Evolutionary conservation across 2,329 filamentous ascomycete species (phyloP).

Genomic region (Aspergillus flavus): DNA sequence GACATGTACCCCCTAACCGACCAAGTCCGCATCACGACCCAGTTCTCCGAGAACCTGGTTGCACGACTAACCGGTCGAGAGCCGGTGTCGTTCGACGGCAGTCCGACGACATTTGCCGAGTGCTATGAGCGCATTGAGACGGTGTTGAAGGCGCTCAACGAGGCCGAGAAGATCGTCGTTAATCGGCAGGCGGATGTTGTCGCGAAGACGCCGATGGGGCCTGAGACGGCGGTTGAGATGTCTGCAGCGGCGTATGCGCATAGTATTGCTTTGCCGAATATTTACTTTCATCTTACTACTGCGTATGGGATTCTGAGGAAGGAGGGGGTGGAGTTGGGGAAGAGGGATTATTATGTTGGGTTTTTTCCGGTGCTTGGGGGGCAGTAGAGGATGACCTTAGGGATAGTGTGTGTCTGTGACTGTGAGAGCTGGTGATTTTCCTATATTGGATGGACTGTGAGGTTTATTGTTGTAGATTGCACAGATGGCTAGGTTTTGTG

Average conservation of each 20-base stretch:
- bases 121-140: slow-evolving; percentile 28
- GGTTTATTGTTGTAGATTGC: no score
- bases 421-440: no score
- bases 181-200: slow-evolving; percentile 23
- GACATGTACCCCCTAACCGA: slow-evolving; percentile 29
- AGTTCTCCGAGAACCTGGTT: slow-evolving; percentile 27
- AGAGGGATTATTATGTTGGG: slow-evolving; percentile 2
- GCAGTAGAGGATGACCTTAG: no score
- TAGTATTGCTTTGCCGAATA: slow-evolving; percentile 22
- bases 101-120: slow-evolving; percentile 24
- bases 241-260: slow-evolving; percentile 19
- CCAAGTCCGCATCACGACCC: slow-evolving; percentile 29
- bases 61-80: slow-evolving; percentile 30
- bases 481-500: no score
- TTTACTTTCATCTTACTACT: slow-evolving; percentile 28
- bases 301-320: slow-evolving; percentile 10
- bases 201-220: slow-evolving; percentile 18
- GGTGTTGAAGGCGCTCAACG: slow-evolving; percentile 21
- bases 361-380: background rate
- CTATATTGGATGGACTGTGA: no score
- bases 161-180: slow-evolving; percentile 31
- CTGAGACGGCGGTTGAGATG: slow-evolving; percentile 7
- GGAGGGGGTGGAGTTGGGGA: background rate
- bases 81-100: slow-evolving; percentile 18
- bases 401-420: no score